Evolutionary conservation across 2,329 filamentous ascomycete species (phyloP).

Genomic region (Alternaria consortialis): DNA sequence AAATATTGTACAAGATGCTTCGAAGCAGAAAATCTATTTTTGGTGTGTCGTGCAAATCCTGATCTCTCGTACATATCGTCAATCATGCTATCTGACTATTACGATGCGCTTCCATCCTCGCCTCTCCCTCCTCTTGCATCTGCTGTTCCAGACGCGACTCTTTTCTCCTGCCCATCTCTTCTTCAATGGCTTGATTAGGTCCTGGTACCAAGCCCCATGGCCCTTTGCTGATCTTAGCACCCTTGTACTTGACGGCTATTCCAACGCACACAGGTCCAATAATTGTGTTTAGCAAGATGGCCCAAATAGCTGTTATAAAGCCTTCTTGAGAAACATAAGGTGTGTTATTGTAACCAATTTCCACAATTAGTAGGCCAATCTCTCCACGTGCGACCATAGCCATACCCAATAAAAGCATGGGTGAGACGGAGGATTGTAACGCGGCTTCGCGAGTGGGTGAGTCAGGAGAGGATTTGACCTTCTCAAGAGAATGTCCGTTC

Average conservation of each 20-base stretch:
- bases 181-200: slow-evolving; percentile 12
- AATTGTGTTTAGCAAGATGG: slow-evolving; percentile 36
- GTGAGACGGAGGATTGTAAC: slow-evolving; percentile 14
- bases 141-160: slow-evolving; percentile 9
- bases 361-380: slow-evolving; percentile 40
- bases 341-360: slow-evolving; percentile 42
- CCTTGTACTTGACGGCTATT: slow-evolving; percentile 32
- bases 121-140: slow-evolving; percentile 10
- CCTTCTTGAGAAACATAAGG: slow-evolving; percentile 33
- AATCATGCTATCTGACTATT: background rate
- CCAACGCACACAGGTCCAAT: slow-evolving; percentile 36
- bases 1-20: background rate
- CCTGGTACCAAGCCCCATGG: slow-evolving; percentile 20
- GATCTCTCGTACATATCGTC: background rate
- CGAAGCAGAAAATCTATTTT: background rate
- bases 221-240: slow-evolving; percentile 27
- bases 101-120: slow-evolving; percentile 8
- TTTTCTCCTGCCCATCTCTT: slow-evolving; percentile 1
- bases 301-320: slow-evolving; percentile 38
- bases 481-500: background rate
- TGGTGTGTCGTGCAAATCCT: background rate
- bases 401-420: slow-evolving; percentile 30
- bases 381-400: slow-evolving; percentile 42
- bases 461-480: slow-evolving; percentile 9
- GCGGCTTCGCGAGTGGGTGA: slow-evolving; percentile 13